Evolutionary conservation across 257 asterid species (phyloP).

Genomic region (Petunia axillaris): DNA sequence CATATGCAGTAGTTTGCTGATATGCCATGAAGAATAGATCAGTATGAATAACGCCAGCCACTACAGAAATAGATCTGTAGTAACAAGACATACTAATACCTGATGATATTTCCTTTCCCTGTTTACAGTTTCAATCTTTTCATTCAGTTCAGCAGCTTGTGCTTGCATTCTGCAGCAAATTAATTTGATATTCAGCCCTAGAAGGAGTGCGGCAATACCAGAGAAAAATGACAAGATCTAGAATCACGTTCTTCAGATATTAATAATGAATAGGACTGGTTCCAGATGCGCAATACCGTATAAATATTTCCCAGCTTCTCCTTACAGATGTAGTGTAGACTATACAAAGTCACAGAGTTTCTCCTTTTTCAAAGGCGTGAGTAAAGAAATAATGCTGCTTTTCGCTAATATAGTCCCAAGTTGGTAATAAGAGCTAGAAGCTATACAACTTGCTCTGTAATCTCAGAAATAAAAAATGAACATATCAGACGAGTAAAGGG

Average conservation of each 20-base stretch:
- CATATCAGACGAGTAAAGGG: neutral
- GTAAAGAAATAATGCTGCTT: neutral
- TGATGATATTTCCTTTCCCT: constrained; percentile 99
- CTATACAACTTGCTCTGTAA: neutral
- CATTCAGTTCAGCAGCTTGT: constrained; percentile 72
- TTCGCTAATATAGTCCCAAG: neutral
- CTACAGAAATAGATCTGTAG: neutral
- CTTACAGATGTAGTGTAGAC: neutral
- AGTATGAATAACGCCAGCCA: neutral
- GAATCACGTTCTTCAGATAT: neutral
- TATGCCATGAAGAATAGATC: constrained; percentile 28
- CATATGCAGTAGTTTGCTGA: constrained; percentile 96
- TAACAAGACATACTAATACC: constrained; percentile 46
- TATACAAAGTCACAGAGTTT: neutral
- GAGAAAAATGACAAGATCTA: neutral
- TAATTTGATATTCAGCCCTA: constrained; percentile 23
- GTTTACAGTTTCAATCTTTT: constrained; percentile 77
- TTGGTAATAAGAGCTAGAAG: neutral
- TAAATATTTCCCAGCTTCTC: neutral
- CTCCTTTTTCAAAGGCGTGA: neutral
- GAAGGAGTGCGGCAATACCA: constrained; percentile 17
- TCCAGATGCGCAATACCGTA: neutral
- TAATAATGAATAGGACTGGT: neutral
- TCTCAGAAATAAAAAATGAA: neutral
- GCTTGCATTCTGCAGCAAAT: constrained; percentile 64